Percentiles rank a stretch among this genome's conserved stretches.
Evolutionary conservation across 1,284 basidiomycete genomes (phyloP).

Genomic region (Fomitopsis pinicola): DNA sequence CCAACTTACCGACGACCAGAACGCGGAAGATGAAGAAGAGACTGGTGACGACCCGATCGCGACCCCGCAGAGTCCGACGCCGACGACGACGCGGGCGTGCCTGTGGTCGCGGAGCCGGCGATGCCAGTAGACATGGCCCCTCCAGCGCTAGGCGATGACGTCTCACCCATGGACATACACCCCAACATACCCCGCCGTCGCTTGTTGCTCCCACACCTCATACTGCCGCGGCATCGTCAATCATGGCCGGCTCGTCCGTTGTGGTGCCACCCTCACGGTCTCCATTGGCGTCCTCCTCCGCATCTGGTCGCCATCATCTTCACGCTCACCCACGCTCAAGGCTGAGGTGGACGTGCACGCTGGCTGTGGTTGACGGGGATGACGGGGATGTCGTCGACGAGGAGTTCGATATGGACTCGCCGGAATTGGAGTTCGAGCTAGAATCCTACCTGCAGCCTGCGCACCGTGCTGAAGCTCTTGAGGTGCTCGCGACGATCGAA

Average conservation of each 20-base stretch:
- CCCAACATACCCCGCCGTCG: conserved; percentile 31
- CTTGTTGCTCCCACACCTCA: conserved; percentile 37
- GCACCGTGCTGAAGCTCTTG: conserved; percentile 73
- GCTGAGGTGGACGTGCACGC: conserved; percentile 24
- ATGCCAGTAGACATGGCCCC: conserved; percentile 4
- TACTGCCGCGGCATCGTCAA: conserved; percentile 42
- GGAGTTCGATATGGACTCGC: conserved; percentile 36
- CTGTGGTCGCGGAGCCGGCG: conserved; percentile 1
- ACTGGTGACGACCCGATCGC: conserved; percentile 26
- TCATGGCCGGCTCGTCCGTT: conserved; percentile 44
- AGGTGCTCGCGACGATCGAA: conserved; percentile 72
- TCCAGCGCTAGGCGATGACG: conserved; percentile 8
- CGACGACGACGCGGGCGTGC: conserved; percentile 13
- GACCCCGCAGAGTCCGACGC: conserved; percentile 24
- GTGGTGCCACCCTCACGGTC: conserved; percentile 34
- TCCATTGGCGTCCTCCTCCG: conserved; percentile 29
- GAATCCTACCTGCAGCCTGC: conserved; percentile 30
- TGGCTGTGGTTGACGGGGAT: conserved; percentile 37
- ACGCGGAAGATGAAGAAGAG: conserved; percentile 19
- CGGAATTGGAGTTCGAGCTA: conserved; percentile 21
- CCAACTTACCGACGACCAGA: conserved; percentile 22
- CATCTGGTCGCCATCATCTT: conserved; percentile 34
- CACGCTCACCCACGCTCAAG: conserved; percentile 41
- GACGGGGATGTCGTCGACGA: conserved; percentile 19
- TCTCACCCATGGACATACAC: conserved; percentile 31